Evolutionary conservation across 352 stramenopile genomes (phyloP), one percentile per base, ranked within the genome.

Genomic region (Thalassiosira ordinaria): DNA sequence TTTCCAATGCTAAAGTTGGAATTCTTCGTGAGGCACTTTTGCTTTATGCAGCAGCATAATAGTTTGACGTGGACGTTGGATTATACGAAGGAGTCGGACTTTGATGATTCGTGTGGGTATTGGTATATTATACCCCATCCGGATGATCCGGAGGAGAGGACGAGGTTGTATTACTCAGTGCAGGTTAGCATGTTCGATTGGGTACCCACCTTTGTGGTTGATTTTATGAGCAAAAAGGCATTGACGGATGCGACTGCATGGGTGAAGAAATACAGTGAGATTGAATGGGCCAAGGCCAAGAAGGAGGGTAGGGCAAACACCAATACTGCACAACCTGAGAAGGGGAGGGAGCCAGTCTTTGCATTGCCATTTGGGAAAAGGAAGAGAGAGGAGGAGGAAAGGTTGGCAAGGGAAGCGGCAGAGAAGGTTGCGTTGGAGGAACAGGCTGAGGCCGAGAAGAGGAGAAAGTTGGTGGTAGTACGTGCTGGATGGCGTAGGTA

Each of bases 181-280:
- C 67, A 84, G 64, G 74, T 89, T 0, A 56, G 53, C 13, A 85
- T 89, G 78, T 86, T 86, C 68, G 73, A 84, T 49, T 89, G 82
- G 82, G 73, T 89, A 22, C 82, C 82, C 29, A 78, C 71, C 22
- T 80, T 89, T 62, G 82, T 85, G 0, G 76, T 86, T 3, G 71
- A 86, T 66, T 84, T 86, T 27, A 80, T 89, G 78, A 84, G 61
- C 52, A 85, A 61, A 20, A 86, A 89, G 68, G 82, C 78, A 31
- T 73, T 89, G 49, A 86, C 82, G 13, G 82, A 89, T 78, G 82
- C 82, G 18, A 86, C 74, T 8, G 78, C 67, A 27, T 89, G 82
- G 82, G 82, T 89, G 22, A 89, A 89, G 46, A 86, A 85, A 57
- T 82, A 78, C 62, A 82, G 80, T 55, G 78, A 85, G 60, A 66